Evolutionary conservation across 176 grass and related monocot genomes (phyloP).

Genomic region (Elymus sibiricus): DNA sequence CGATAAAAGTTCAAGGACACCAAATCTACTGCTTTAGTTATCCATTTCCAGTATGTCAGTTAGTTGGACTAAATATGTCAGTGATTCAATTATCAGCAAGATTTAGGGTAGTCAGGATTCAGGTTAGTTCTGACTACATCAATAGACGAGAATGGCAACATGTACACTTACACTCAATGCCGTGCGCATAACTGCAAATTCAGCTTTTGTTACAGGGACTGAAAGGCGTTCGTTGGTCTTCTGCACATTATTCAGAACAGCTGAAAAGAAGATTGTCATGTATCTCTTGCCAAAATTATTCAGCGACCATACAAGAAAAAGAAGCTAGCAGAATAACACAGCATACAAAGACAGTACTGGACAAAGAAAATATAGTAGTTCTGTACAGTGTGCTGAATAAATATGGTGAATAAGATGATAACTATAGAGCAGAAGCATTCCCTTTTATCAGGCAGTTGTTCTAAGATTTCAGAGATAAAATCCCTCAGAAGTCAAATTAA

Average conservation of each 20-base stretch:
- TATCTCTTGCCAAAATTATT: conserved; percentile 10
- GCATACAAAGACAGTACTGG: neutral
- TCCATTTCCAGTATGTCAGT: neutral
- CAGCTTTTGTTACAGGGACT: conserved; percentile 76
- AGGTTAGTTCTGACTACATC: neutral
- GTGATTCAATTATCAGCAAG: neutral
- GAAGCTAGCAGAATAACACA: neutral
- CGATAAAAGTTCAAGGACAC: neutral
- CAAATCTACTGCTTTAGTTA: conserved; percentile 2
- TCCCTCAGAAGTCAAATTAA: neutral
- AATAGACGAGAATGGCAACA: conserved; percentile 9
- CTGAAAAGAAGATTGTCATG: conserved; percentile 44
- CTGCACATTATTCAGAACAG: conserved; percentile 54
- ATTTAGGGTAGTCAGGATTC: neutral
- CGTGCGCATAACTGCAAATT: conserved; percentile 84
- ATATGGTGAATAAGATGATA: neutral
- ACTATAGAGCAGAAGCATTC: neutral
- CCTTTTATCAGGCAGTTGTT: conserved; percentile 15
- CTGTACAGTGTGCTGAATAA: neutral
- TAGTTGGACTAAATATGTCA: neutral
- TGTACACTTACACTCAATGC: conserved; percentile 73
- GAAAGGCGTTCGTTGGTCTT: conserved; percentile 75
- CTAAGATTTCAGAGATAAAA: conserved; percentile 11
- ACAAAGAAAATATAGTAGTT: neutral
- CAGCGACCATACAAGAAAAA: neutral